Conservation (phyloP, 1,284 basidiomycete genomes). For the Rhodotorula sp. region DNA sequence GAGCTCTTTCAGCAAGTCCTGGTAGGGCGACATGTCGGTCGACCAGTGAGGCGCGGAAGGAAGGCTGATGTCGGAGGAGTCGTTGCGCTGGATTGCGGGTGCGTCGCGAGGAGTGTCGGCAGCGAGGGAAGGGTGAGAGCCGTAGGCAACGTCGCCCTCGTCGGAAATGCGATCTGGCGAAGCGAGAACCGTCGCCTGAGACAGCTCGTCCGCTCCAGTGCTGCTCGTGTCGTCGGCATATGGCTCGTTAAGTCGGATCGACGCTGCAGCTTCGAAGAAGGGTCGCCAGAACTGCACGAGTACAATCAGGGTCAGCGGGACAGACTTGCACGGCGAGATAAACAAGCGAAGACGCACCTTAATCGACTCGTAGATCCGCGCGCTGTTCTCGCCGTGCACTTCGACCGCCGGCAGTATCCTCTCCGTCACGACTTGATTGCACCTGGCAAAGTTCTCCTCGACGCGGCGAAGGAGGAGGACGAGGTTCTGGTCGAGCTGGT, state of each 20-base stretch:
- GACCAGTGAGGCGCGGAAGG: slow-evolving; percentile 25
- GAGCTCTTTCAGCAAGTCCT: slow-evolving; percentile 22
- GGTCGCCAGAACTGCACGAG: slow-evolving; percentile 40
- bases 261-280: slow-evolving; percentile 44
- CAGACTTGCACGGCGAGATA: not conserved
- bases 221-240: slow-evolving; percentile 16
- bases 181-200: not conserved
- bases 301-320: not conserved
- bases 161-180: slow-evolving; percentile 23
- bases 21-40: slow-evolving; percentile 34
- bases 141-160: slow-evolving; percentile 14
- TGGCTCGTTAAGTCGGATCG: slow-evolving; percentile 19
- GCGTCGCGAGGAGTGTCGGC: slow-evolving; percentile 14
- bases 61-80: not conserved
- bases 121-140: not conserved
- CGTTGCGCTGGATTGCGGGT: not conserved
- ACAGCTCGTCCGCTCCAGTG: slow-evolving; percentile 9
- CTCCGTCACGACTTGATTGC: slow-evolving; percentile 40
- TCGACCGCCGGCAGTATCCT: slow-evolving; percentile 40
- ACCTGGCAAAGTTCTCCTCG: slow-evolving; percentile 40
- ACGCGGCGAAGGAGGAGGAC: slow-evolving; percentile 39
- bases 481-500: slow-evolving; percentile 44
- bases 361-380: slow-evolving; percentile 42
- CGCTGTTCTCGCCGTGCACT: slow-evolving; percentile 41
- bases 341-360: slow-evolving; percentile 33